Conservation (phyloP, 768 basidiomycete genomes). For the Tricholoma sp. region DNA sequence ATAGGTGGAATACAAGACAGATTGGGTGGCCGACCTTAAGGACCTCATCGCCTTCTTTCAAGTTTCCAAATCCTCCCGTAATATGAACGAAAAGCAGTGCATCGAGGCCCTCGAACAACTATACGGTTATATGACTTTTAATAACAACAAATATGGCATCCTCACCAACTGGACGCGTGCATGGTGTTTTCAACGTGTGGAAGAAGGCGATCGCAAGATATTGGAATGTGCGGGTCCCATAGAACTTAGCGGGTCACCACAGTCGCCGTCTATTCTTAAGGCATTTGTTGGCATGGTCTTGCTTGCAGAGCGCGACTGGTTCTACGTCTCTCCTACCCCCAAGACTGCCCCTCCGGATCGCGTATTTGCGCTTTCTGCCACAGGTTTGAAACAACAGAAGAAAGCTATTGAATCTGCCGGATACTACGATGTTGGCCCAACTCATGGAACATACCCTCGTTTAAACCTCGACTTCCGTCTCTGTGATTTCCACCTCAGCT, state of each 20-base stretch:
- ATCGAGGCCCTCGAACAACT: neutral
- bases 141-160: neutral
- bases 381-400: neutral
- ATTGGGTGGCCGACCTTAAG: neutral
- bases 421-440: neutral
- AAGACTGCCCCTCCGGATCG: neutral
- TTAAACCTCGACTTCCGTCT: slow-evolving; percentile 12
- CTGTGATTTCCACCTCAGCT: slow-evolving; percentile 10
- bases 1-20: neutral
- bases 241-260: neutral
- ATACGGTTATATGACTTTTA: neutral
- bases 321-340: neutral
- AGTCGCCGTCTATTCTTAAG: slow-evolving; percentile 13
- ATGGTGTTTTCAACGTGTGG: neutral
- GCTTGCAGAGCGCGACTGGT: slow-evolving; percentile 9
- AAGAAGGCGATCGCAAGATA: neutral
- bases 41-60: neutral
- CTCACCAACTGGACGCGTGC: neutral
- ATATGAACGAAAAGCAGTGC: neutral
- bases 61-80: neutral
- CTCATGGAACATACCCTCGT: neutral
- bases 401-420: neutral
- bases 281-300: slow-evolving; percentile 16
- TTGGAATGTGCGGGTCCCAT: neutral
- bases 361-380: neutral